phyloP scores from a whole-genome alignment of 176 grass and related monocot species.

The Cymbopogon citratus region DNA sequence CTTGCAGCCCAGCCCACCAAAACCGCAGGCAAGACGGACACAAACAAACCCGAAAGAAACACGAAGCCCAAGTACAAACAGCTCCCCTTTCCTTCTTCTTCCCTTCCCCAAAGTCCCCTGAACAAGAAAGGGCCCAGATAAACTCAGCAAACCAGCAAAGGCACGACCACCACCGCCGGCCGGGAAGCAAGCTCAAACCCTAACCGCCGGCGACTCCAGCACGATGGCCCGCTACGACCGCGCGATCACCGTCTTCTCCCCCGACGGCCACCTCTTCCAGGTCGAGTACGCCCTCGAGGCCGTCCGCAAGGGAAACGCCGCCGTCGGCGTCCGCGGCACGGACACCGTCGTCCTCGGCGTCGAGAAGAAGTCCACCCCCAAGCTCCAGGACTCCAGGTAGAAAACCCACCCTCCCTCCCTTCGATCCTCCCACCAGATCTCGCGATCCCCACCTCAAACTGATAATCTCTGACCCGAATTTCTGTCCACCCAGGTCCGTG shows the following conservation, averaged over 20 bases:
- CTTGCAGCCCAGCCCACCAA: not conserved
- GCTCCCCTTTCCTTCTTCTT: too few species aligned
- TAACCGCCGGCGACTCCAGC: constrained; percentile 28
- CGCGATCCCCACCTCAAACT: not conserved
- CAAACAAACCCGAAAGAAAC: not conserved
- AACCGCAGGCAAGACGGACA: not conserved
- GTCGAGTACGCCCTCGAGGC: constrained; percentile 99
- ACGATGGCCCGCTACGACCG: constrained; percentile 96
- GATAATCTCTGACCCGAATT: not conserved
- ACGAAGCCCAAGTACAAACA: constrained; percentile 17
- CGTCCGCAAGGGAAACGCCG: constrained; percentile 98
- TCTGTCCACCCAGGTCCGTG: constrained; percentile 40
- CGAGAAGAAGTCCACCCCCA: constrained; percentile 99
- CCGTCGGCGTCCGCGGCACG: constrained; percentile 86
- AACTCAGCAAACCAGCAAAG: not conserved
- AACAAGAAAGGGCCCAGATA: not conserved
- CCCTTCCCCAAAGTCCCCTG: not conserved
- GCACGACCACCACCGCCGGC: constrained; percentile 17
- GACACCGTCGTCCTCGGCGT: constrained; percentile 98
- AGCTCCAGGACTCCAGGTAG: constrained; percentile 96
- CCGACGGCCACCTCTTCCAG: constrained; percentile 99
- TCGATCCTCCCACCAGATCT: not conserved
- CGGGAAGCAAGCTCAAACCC: constrained; percentile 32
- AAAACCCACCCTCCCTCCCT: too few species aligned
- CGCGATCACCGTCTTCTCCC: constrained; percentile 99